Percentiles rank a stretch among this genome's conserved stretches.
These are phyloP conservation scores for Zostera marina DNA, from an alignment of 116 monocot species.

Conservation along the genomic window DNA sequence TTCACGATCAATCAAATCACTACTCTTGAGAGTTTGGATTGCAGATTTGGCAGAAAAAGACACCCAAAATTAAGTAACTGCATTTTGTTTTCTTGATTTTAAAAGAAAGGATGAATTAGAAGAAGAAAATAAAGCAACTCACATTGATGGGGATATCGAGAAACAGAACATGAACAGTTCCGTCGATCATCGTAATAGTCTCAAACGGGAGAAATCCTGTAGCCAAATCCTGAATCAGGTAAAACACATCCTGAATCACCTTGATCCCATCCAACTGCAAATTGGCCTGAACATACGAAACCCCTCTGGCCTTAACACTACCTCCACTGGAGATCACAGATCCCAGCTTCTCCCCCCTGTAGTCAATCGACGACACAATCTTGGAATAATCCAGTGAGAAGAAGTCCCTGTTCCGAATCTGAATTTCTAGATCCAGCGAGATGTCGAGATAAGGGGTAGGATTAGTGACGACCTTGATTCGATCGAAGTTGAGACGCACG, in stretches of 20 bases:
- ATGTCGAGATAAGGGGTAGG: constrained; percentile 30
- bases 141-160: constrained; percentile 55
- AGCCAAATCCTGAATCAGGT: constrained; percentile 60
- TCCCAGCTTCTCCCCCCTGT: constrained; percentile 52
- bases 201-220: constrained; percentile 53
- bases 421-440: constrained; percentile 28
- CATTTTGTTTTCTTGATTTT: too few species aligned
- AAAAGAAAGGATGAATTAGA: neutral
- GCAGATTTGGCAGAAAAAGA: too few species aligned
- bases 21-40: too few species aligned
- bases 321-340: constrained; percentile 30
- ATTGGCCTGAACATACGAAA: constrained; percentile 58
- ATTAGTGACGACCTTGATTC: constrained; percentile 16
- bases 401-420: constrained; percentile 52
- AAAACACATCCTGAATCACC: constrained; percentile 42
- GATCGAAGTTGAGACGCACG: constrained; percentile 38
- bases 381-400: constrained; percentile 51
- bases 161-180: constrained; percentile 37
- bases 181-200: constrained; percentile 47
- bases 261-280: constrained; percentile 40
- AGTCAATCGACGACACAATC: constrained; percentile 28
- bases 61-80: too few species aligned
- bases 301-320: constrained; percentile 37
- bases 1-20: too few species aligned
- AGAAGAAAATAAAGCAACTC: neutral